Base-by-base conservation (phyloP, 352 stramenopile genomes). In the Phytophthora citricola region DNA sequence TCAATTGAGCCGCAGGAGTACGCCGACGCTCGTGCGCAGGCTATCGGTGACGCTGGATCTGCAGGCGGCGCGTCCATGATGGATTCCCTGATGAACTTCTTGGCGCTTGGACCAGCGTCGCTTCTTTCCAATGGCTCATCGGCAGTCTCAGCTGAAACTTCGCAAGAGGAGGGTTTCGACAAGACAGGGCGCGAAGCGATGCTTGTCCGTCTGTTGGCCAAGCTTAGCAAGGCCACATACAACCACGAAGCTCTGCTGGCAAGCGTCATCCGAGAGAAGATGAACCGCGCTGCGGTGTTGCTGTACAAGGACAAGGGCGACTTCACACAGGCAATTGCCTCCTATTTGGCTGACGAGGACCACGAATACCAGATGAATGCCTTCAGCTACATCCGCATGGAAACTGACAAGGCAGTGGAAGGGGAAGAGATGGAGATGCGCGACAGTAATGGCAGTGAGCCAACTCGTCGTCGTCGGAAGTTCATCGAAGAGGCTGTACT, bases 61-160 rank as follows among this genome's bases (percentile, higher is more conserved):
- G 64, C 52, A 59, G 77, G 74, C 22, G 78, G 81, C 15, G 67
- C 66, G 29, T 90, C 78, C 2, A 93, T 96, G 85, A 94, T 96
- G 86, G 83, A 96, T 59, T 93, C 85, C 36, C 59, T 96, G 40
- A 93, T 96, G 88, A 93, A 92, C 60, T 96, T 96, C 62, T 61
- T 96, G 24, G 88, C 88, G 36, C 74, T 92, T 15, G 88, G 88
- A 3, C 85, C 88, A 32, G 78, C 84, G 15, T 91, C 86, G 1
- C 69, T 95, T 12, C 58, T 86, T 17, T 75, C 80, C 8, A 76
- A 76, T 41, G 62, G 58, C 7, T 68, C 69, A 4, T 81, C 76
- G 10, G 79, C 73, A 14, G 81, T 86, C 11, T 64, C 71, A 3
- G 55, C 59, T 14, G 68, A 73, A 63, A 84, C 85, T 26, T 87